phyloP scores from a whole-genome alignment of 2,329 filamentous ascomycete genomes.

The Fusarium phyllophilum region DNA sequence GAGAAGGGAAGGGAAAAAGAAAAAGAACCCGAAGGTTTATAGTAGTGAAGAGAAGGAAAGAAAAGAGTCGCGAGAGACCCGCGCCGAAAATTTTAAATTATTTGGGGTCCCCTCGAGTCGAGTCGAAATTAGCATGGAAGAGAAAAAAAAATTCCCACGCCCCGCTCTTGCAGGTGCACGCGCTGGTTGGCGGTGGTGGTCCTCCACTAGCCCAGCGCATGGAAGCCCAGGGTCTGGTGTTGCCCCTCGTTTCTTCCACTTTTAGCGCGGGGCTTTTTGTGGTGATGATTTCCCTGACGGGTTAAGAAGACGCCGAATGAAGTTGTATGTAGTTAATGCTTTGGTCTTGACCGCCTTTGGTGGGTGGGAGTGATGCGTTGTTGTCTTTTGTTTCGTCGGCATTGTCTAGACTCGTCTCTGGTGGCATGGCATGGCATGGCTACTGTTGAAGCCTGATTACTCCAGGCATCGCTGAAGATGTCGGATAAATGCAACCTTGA shows the following conservation, averaged over 20 bases:
- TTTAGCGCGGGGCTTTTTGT: conserved; percentile 38
- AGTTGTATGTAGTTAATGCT: background rate
- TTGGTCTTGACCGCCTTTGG: conserved; percentile 14
- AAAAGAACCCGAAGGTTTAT: conserved; percentile 35
- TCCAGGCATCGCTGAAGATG: conserved; percentile 6
- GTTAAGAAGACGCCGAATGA: conserved; percentile 5
- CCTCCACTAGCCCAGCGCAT: background rate
- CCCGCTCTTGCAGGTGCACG: conserved; percentile 30
- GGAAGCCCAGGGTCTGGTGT: conserved; percentile 17
- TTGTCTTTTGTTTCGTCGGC: background rate
- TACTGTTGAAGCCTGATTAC: background rate
- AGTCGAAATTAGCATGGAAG: conserved; percentile 31
- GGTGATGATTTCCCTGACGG: conserved; percentile 23
- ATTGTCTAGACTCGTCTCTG: background rate
- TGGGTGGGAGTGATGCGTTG: background rate
- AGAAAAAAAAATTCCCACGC: conserved; percentile 34
- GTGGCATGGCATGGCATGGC: background rate
- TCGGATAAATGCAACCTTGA: conserved; percentile 22
- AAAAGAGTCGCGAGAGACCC: conserved; percentile 33
- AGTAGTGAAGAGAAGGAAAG: conserved; percentile 25
- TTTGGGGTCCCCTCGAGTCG: conserved; percentile 26
- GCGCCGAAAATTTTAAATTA: conserved; percentile 39
- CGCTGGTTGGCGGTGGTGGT: conserved; percentile 10
- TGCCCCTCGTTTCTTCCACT: conserved; percentile 37
- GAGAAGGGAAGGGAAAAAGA: conserved; percentile 15